A percentile compares a stretch with the other conserved stretches of the same genome.
These are phyloP conservation scores for Penicillium mononematosum DNA, from an alignment of 495 filamentous ascomycete species.

Conservation along the genomic window DNA sequence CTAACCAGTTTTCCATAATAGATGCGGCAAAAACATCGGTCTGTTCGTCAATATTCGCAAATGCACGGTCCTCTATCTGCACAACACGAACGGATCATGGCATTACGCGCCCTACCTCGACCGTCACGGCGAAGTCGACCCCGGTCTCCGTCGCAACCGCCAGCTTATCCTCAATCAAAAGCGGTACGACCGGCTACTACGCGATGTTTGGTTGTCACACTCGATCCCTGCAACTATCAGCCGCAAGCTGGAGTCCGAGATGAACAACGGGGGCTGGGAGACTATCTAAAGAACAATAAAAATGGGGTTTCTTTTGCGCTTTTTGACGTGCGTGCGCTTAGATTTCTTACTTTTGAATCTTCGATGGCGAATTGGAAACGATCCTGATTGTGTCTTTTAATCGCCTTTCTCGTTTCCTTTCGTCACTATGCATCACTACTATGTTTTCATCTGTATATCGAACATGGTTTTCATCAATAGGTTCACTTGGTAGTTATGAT, in stretches of 20 bases:
- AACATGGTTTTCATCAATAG: neutral
- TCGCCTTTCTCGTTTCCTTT: neutral
- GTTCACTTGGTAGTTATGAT: neutral
- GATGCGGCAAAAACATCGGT: slow-evolving; percentile 85
- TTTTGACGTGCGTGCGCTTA: neutral
- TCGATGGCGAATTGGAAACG: neutral
- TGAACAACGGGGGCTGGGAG: slow-evolving; percentile 97
- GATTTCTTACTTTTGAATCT: neutral
- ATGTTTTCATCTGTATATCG: slow-evolving; percentile 1
- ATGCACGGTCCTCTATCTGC: slow-evolving; percentile 83
- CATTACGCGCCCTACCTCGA: slow-evolving; percentile 89
- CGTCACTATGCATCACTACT: neutral
- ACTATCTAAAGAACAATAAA: slow-evolving; percentile 57
- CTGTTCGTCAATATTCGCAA: slow-evolving; percentile 95
- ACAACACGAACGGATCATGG: slow-evolving; percentile 79
- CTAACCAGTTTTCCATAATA: slow-evolving; percentile 31
- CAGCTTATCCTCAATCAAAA: slow-evolving; percentile 92
- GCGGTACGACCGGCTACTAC: slow-evolving; percentile 82
- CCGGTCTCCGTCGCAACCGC: slow-evolving; percentile 73
- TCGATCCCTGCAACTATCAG: slow-evolving; percentile 85
- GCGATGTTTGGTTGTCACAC: slow-evolving; percentile 85
- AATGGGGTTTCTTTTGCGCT: neutral
- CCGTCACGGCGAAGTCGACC: slow-evolving; percentile 89
- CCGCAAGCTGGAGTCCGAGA: slow-evolving; percentile 85
- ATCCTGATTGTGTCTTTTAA: neutral